Conservation (phyloP, 2,329 filamentous ascomycete species). For the Huntiella savannae region DNA sequence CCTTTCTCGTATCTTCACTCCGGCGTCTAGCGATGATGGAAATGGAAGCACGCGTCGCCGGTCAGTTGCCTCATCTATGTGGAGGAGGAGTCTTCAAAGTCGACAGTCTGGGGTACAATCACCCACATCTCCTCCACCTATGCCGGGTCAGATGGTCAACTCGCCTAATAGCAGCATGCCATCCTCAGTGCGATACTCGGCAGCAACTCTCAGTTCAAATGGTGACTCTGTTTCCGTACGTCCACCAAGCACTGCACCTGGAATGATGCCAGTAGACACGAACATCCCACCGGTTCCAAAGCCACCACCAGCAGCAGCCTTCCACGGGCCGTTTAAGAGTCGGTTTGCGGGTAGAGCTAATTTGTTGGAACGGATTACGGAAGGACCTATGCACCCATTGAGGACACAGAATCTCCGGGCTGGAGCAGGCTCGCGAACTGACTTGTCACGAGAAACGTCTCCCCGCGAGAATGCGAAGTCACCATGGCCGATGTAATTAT, state of each 20-base stretch:
- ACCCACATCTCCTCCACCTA: constrained; percentile 1
- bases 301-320: background rate
- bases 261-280: background rate
- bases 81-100: constrained; percentile 1
- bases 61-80: constrained; percentile 1
- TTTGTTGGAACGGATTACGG: constrained; percentile 2
- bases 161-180: background rate
- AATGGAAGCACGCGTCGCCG: background rate
- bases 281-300: background rate
- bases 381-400: constrained; percentile 3
- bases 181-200: background rate
- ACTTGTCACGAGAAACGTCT: too few relatives aligned
- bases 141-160: constrained; percentile 2
- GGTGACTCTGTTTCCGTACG: constrained; percentile 4
- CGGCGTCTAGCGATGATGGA: background rate
- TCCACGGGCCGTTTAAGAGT: constrained; percentile 4
- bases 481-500: too few relatives aligned
- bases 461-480: too few relatives aligned
- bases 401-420: background rate
- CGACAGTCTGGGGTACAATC: background rate
- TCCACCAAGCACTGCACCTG: constrained; percentile 2
- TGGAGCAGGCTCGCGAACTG: too few relatives aligned
- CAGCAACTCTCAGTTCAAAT: background rate
- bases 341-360: constrained; percentile 8
- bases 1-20: too few relatives aligned